A percentile compares a stretch with the other conserved stretches of the same genome.
phyloP scores from a whole-genome alignment of 306 rosid genomes.

The Rosa rugosa region DNA sequence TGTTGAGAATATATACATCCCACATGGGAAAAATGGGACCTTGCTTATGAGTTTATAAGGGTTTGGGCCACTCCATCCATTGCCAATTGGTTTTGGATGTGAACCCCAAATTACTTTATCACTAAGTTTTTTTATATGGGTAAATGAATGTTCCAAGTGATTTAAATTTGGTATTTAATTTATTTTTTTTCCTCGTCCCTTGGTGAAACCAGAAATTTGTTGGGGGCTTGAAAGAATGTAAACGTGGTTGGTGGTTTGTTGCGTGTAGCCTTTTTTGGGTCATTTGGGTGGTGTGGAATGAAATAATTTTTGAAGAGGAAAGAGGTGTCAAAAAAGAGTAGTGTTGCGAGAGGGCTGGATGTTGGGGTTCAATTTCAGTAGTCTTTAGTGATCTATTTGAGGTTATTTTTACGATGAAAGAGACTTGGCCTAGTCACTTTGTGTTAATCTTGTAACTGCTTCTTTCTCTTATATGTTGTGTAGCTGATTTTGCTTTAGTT shows the following conservation, averaged over 20 bases:
- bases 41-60: no score
- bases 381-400: background rate
- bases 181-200: background rate
- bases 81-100: no score
- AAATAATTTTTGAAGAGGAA: background rate
- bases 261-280: background rate
- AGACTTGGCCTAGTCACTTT: background rate
- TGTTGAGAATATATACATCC: no score
- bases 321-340: background rate
- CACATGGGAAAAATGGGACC: no score
- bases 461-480: background rate
- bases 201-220: background rate
- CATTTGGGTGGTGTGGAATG: background rate
- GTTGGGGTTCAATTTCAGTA: background rate
- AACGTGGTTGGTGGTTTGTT: background rate
- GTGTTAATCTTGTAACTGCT: background rate
- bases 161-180: background rate
- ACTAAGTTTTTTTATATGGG: background rate
- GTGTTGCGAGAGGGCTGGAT: background rate
- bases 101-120: no score
- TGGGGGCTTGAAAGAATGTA: background rate
- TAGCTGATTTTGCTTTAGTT: background rate
- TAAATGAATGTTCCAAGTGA: background rate
- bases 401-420: background rate
- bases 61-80: no score